Evolutionary conservation across 1,284 basidiomycete genomes (phyloP), one percentile per base, ranked within the genome.

Genomic region (Rhodotorula sp.): DNA sequence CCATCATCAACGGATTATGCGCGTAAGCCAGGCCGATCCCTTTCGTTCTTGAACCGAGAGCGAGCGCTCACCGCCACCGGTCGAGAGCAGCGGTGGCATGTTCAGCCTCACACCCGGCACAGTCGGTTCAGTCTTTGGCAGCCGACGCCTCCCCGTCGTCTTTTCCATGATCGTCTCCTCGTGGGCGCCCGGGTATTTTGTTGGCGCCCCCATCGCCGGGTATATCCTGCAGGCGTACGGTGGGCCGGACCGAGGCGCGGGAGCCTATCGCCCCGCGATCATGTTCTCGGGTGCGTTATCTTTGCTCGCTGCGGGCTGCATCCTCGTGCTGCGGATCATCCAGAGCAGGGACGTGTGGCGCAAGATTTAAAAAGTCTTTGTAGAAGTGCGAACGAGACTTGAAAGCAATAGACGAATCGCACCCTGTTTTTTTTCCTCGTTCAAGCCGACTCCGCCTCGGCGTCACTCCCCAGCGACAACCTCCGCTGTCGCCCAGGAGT

Each of bases 221-320:
- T 64, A 45, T 34, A 60, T 69, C 15, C 56, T 71, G 6, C 54
- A 70, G 43, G 74, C 74, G 21, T 43, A 54, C 45, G 69, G 69
- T 23, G 74, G 71, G 0, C 45, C 69, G 5, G 49, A 59, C 19
- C 48, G 21, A 5, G 74, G 71, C 0, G 64, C 64, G 34, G 54
- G 23, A 26, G 69, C 71, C 0, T 73, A 71, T 63, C 48, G 66
- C 26, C 67, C 67, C 0, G 74, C 74, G 18, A 71, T 75, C 45
- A 64, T 73, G 23, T 75, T 69, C 28, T 48, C 64, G 0, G 74
- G 69, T 76, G 79, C 56, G 70, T 77, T 76, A 73, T 80, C 65
- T 75, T 77, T 66, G 74, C 76, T 56, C 72, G 77, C 64, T 76
- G 78, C 23, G 69, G 76, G 45, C 69, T 78, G 75, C 76, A 79